These are phyloP conservation scores for Flammula alnicola DNA, from an alignment of 1,284 basidiomycete species.

Conservation along the genomic window DNA sequence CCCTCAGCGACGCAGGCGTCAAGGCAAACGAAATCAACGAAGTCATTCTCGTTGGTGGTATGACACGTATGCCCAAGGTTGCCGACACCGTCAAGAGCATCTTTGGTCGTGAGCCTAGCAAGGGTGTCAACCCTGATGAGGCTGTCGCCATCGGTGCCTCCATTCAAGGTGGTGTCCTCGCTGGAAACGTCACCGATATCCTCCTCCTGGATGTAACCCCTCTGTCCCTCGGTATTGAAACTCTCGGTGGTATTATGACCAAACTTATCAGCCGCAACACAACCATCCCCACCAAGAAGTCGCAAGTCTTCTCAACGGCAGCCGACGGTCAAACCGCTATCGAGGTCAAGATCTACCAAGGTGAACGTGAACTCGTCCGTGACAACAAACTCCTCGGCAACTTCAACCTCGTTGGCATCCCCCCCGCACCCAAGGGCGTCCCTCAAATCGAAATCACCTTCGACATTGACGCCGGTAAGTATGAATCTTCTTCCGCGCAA, in stretches of 20 bases:
- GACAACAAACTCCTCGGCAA: conserved; percentile 99
- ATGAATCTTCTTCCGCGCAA: neutral
- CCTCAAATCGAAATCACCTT: conserved; percentile 99
- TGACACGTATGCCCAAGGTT: conserved; percentile 97
- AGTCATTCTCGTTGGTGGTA: conserved; percentile 97
- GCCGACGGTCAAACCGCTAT: conserved; percentile 96
- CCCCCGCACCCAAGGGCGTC: conserved; percentile 97
- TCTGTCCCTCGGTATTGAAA: conserved; percentile 92
- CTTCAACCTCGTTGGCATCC: conserved; percentile 98
- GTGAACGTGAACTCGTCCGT: conserved; percentile 95
- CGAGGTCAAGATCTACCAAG: conserved; percentile 98
- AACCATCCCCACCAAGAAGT: conserved; percentile 99
- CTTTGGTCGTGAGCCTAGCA: conserved; percentile 95
- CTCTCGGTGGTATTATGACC: conserved; percentile 99
- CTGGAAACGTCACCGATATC: conserved; percentile 96
- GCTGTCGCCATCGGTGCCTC: conserved; percentile 93
- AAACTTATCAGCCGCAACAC: conserved; percentile 96
- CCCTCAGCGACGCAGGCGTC: conserved; percentile 88
- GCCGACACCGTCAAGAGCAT: conserved; percentile 89
- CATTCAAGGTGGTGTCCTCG: conserved; percentile 94
- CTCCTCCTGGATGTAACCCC: conserved; percentile 96
- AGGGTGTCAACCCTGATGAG: conserved; percentile 98
- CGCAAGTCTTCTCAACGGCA: conserved; percentile 97
- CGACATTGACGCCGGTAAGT: conserved; percentile 93
- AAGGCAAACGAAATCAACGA: conserved; percentile 94